Base-by-base conservation (phyloP, 495 filamentous ascomycete species). In the Opeltia flavorubescens region DNA sequence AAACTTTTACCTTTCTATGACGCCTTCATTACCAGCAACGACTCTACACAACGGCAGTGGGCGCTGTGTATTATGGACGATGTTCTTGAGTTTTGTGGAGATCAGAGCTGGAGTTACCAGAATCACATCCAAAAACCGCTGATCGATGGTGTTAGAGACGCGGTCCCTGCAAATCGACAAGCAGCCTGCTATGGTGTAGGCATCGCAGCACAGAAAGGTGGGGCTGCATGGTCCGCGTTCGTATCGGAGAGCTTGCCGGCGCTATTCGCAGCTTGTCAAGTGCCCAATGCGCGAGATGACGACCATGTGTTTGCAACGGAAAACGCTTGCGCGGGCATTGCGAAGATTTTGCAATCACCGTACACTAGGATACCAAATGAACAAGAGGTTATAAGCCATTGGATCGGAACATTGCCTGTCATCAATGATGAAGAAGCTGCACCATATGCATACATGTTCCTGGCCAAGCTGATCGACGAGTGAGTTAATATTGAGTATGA, bases 61-160 rank as follows among this genome's bases (percentile, higher is more conserved):
- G 91, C 87, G 12, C 72, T 96, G 44, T 99, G 93, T 68, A 95
- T 99, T 56, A 85, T 94, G 74, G 93, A 99, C 59, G 93, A 99
- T 53, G 89, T 96, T 15, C 75, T 99, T 23, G 93, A 99, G 58
- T 99, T 95, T 68, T 96, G 89, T 56, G 86, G 87, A 4, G 72
- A 76, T 0, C 75, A 93, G 38, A 84, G 82, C 46, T 91, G 79
- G 74, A 74, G 75, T 51, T 96, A 89, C 60, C 80, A 82, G 55
- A 67, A 75, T 43, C 77, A 87, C 58, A 94, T 99, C 59, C 77
- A 86, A 54, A 77, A 86, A 56, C 87, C 91, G 17, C 70, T 96
- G 46, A 66, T 91, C 23, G 72, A 78, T 34, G 93, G 93, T 43
- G 78, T 95, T 63, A 74, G 69, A 48, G 93, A 99, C 61, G 60